These are phyloP conservation scores for Gliomastix tumulicola DNA, from an alignment of 2,329 filamentous ascomycete genomes.

Conservation along the genomic window DNA sequence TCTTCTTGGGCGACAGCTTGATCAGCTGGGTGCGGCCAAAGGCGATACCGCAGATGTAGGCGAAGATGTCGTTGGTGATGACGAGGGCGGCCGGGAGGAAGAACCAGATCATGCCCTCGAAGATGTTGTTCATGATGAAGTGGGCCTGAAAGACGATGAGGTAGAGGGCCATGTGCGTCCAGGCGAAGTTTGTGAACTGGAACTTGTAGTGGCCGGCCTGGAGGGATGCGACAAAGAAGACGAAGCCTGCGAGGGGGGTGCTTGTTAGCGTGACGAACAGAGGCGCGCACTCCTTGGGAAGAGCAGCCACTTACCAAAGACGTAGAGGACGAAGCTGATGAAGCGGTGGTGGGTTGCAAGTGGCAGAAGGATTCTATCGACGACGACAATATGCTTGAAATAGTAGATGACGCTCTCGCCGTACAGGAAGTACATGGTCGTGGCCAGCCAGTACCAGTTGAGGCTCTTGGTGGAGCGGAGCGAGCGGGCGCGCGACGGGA, in stretches of 20 bases:
- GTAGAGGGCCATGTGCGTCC: constrained; percentile 99
- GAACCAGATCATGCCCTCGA: constrained; percentile 99
- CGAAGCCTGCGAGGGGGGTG: constrained; percentile 61
- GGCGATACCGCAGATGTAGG: constrained; percentile 94
- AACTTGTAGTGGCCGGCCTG: constrained; percentile 96
- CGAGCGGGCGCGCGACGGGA: constrained; percentile 84
- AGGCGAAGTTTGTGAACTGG: constrained; percentile 98
- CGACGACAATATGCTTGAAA: constrained; percentile 96
- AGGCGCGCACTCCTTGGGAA: neutral
- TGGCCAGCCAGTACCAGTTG: constrained; percentile 99
- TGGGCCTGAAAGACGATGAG: constrained; percentile 96
- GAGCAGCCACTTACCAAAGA: constrained; percentile 64
- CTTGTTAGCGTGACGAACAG: constrained; percentile 8
- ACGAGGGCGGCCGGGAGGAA: constrained; percentile 91
- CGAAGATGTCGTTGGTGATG: constrained; percentile 98
- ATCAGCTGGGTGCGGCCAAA: constrained; percentile 96
- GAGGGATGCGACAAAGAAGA: constrained; percentile 93
- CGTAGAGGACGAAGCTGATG: constrained; percentile 97
- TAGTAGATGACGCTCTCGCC: constrained; percentile 99
- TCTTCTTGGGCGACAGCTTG: constrained; percentile 98
- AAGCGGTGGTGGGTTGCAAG: constrained; percentile 96
- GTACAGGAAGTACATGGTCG: constrained; percentile 98
- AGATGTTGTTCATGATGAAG: constrained; percentile 99
- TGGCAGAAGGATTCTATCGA: constrained; percentile 86
- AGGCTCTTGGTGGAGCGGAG: constrained; percentile 91